Evolutionary conservation across 2,329 filamentous ascomycete species (phyloP).

Genomic region (Clarireedia hainanense): DNA sequence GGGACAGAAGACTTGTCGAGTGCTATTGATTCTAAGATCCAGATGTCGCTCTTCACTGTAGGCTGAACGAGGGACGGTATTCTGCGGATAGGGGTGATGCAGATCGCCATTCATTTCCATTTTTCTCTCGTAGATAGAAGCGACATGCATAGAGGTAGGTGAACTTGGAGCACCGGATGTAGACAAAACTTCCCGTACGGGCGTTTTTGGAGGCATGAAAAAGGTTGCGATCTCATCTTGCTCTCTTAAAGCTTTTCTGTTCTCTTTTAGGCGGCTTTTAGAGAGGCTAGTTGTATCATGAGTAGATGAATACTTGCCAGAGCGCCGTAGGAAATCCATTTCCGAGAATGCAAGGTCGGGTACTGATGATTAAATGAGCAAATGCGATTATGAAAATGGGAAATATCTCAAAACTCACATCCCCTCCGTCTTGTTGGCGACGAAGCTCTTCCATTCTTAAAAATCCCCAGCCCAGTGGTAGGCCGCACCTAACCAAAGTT

Average conservation of each 20-base stretch:
- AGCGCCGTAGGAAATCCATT: conserved; percentile 37
- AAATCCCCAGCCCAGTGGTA: conserved; percentile 35
- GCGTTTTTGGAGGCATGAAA: conserved; percentile 19
- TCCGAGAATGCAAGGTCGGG: conserved; percentile 45
- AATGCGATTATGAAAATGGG: background rate
- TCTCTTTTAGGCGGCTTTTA: conserved; percentile 23
- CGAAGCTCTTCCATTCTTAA: conserved; percentile 37
- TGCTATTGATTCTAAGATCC: background rate
- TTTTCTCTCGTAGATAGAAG: conserved; percentile 1
- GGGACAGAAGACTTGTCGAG: background rate
- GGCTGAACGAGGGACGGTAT: no score
- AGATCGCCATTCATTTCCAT: background rate
- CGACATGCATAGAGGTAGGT: background rate
- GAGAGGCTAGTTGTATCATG: conserved; percentile 23
- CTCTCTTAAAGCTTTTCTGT: conserved; percentile 12
- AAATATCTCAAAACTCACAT: conserved; percentile 28
- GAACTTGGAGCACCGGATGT: conserved; percentile 5
- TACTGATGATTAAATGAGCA: conserved; percentile 31
- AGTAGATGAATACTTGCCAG: conserved; percentile 12
- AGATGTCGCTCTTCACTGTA: no score
- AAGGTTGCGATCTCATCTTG: conserved; percentile 26
- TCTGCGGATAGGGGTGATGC: background rate
- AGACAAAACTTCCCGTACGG: conserved; percentile 9
- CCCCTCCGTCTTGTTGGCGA: conserved; percentile 30
- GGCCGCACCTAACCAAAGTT: conserved; percentile 30